These are phyloP conservation scores for Lantana camara DNA, from an alignment of 257 asterid species.

Conservation along the genomic window DNA sequence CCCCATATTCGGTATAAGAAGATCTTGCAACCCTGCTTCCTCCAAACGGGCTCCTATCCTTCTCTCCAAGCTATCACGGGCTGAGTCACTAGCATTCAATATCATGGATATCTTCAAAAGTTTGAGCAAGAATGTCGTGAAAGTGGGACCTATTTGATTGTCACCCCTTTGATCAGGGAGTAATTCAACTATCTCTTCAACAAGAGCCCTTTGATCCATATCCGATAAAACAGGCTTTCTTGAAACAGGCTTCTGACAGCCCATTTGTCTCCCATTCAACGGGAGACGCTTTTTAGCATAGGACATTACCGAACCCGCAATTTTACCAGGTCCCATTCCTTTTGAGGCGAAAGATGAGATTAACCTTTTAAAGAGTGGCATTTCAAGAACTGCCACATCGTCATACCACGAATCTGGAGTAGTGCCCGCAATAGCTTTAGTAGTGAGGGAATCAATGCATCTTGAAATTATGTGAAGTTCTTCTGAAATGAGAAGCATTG, in stretches of 20 bases:
- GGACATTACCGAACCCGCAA: constrained; percentile 40
- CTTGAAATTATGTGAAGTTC: constrained; percentile 46
- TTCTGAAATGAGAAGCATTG: constrained; percentile 43
- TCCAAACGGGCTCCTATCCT: constrained; percentile 49
- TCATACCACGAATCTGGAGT: constrained; percentile 53
- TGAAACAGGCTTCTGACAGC: constrained; percentile 26
- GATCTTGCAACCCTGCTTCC: constrained; percentile 44
- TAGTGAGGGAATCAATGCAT: constrained; percentile 49
- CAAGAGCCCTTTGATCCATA: constrained; percentile 44
- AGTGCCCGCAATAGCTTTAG: constrained; percentile 32
- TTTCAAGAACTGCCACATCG: constrained; percentile 38
- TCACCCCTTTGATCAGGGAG: constrained; percentile 50
- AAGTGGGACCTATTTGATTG: constrained; percentile 39
- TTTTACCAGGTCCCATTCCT: constrained; percentile 41
- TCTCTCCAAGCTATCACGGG: constrained; percentile 47
- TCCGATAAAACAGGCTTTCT: constrained; percentile 28
- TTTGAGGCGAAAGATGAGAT: constrained; percentile 31
- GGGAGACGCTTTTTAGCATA: constrained; percentile 51
- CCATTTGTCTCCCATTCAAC: constrained; percentile 32
- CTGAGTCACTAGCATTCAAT: constrained; percentile 34
- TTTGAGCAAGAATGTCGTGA: constrained; percentile 43
- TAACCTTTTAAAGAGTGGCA: constrained; percentile 49
- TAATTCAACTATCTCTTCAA: constrained; percentile 49
- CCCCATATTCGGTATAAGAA: constrained; percentile 50
- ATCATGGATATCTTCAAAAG: constrained; percentile 42